Evolutionary conservation across 2,329 filamentous ascomycete genomes (phyloP), one percentile per base, ranked within the genome.

Genomic region (Clonostachys solani): DNA sequence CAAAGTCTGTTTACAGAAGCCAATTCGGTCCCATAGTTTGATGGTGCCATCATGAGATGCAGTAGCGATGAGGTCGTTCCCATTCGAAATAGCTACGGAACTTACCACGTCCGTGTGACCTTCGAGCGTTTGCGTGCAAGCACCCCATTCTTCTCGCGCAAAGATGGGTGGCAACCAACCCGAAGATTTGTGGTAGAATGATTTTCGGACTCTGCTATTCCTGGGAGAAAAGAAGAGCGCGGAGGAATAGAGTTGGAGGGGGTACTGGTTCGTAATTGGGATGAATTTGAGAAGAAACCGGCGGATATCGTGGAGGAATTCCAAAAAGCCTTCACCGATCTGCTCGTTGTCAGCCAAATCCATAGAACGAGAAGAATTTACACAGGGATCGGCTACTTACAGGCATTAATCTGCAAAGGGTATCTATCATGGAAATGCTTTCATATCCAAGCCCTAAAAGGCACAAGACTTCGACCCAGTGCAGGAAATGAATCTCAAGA

Each of bases 401-500:
- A 23, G 16, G 16, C 15, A 23, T 42, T 15, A 19, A 42, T 16
- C 17, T 42, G 6, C 16, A 19, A n/a, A 42, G 19, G n/a, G 16
- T 19, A 9, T 33, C 6, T 23, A 43, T 34, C n/a, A 36, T n/a
- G 33, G 10, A n/a, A 3, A 45, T 17, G 6, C 43, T 36, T 29
- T 45, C 43, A n/a, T n/a, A 12, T 8, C 33, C 13, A 34, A 57
- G 55, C 13, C 58, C 55, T 17, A 69, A 49, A 12, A 67, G 51
- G 43, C 60, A 61, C 6, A 72, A 54, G 6, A 60, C 64, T 54
- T 73, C 67, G 6, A 72, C 53, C 69, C 67, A 73, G 48, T 73
- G 56, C 2, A 74, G 66, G 40, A 72, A 57, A 50, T 72, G 61
- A 10, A 47, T 29, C 9, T 53, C 48, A 3, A 74, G 52, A 53